A percentile compares a stretch with the other conserved stretches of the same genome.
These are phyloP conservation scores for Colletotrichum orchidophilum DNA, from an alignment of 2,329 filamentous ascomycete species.

Conservation along the genomic window DNA sequence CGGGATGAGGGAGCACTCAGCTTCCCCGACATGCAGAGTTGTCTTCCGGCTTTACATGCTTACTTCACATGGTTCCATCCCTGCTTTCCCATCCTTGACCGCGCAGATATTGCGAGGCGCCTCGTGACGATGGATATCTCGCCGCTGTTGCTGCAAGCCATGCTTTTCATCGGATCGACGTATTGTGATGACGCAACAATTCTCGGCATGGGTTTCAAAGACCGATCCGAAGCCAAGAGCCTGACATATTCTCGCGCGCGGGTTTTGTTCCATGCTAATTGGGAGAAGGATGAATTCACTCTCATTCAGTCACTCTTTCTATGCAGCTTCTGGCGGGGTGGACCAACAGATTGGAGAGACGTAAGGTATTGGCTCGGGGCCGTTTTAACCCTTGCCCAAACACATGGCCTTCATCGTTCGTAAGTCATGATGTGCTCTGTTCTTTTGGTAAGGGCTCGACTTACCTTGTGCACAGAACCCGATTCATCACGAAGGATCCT, in stretches of 20 bases:
- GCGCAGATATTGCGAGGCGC: conserved; percentile 50
- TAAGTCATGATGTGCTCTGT: conserved; percentile 35
- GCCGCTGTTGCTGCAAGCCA: conserved; percentile 59
- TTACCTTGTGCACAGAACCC: neutral
- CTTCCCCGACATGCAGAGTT: conserved; percentile 35
- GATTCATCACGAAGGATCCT: conserved; percentile 7
- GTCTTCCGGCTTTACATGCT: conserved; percentile 48
- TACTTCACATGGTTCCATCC: conserved; percentile 68
- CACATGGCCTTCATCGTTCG: conserved; percentile 53
- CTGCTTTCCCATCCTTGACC: conserved; percentile 63
- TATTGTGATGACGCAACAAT: conserved; percentile 60
- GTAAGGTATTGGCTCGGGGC: conserved; percentile 60
- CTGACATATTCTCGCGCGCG: conserved; percentile 58
- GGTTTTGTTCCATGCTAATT: conserved; percentile 62
- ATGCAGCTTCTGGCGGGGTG: conserved; percentile 64
- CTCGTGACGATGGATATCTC: conserved; percentile 55
- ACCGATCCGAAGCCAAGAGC: conserved; percentile 59
- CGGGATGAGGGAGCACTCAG: conserved; percentile 36
- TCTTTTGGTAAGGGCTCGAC: accelerated
- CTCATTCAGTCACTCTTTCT: conserved; percentile 62
- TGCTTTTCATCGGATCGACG: conserved; percentile 64
- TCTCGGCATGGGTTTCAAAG: conserved; percentile 53
- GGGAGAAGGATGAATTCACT: conserved; percentile 59
- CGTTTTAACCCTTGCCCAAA: conserved; percentile 61
- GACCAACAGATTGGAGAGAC: conserved; percentile 57